Conservation (phyloP, 495 filamentous ascomycete species). For the Delitschia confertaspora region DNA sequence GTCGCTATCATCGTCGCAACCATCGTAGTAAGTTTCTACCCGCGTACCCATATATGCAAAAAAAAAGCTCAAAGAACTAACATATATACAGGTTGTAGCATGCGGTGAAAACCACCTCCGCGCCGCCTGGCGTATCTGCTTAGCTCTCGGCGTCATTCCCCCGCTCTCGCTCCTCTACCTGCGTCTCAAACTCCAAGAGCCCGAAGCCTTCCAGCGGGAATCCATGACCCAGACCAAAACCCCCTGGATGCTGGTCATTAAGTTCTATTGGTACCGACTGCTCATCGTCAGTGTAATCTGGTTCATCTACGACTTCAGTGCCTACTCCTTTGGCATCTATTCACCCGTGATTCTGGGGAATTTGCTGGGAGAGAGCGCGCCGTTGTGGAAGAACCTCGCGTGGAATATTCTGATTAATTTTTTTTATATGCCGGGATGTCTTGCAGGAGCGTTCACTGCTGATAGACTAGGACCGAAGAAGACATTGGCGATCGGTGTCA, state of each 20-base stretch:
- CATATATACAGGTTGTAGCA: constrained; percentile 46
- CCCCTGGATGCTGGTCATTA: constrained; percentile 49
- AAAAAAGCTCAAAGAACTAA: background rate
- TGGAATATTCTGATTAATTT: constrained; percentile 79
- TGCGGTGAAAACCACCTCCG: constrained; percentile 59
- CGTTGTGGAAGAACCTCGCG: constrained; percentile 67
- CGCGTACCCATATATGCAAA: too few relatives aligned
- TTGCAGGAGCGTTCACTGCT: constrained; percentile 61
- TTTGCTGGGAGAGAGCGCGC: constrained; percentile 48
- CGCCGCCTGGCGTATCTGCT: constrained; percentile 63
- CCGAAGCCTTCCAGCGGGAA: constrained; percentile 64
- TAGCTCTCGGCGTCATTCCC: constrained; percentile 74
- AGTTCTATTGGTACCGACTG: constrained; percentile 55
- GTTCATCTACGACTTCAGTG: constrained; percentile 85
- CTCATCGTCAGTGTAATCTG: constrained; percentile 69
- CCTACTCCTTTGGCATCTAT: constrained; percentile 75
- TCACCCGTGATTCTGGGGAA: constrained; percentile 59
- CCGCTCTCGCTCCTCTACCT: constrained; percentile 66
- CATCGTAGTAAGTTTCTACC: constrained; percentile 29
- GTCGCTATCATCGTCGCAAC: constrained; percentile 64
- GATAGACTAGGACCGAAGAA: constrained; percentile 69
- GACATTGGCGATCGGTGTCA: constrained; percentile 58
- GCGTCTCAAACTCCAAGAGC: constrained; percentile 68
- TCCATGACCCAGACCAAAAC: constrained; percentile 46
- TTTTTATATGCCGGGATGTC: constrained; percentile 78